Conservation (phyloP, 257 asterid species). For the Jacaranda mimosifolia region DNA sequence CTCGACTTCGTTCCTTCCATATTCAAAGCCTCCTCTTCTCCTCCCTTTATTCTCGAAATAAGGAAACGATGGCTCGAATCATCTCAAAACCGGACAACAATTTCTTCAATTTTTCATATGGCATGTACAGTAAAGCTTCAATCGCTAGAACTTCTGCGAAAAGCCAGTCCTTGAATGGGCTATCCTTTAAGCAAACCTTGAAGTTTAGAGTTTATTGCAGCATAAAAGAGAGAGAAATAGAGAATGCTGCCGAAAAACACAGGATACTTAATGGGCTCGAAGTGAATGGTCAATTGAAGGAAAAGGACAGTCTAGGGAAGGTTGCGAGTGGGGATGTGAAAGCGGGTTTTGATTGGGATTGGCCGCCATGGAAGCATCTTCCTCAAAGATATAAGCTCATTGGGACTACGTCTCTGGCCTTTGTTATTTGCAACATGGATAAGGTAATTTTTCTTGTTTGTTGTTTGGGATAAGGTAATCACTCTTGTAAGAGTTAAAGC, state of each 20-base stretch:
- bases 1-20: not conserved
- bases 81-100: constrained; percentile 53
- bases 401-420: constrained; percentile 94
- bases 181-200: constrained; percentile 45
- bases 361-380: constrained; percentile 93
- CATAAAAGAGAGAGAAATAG: constrained; percentile 66
- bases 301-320: constrained; percentile 47
- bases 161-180: constrained; percentile 38
- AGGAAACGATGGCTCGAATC: constrained; percentile 58
- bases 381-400: constrained; percentile 90
- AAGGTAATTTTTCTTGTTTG: constrained; percentile 59
- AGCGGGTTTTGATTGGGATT: constrained; percentile 62
- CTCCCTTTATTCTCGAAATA: not conserved
- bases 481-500: not conserved
- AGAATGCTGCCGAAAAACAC: constrained; percentile 47
- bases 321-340: constrained; percentile 39
- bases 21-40: constrained; percentile 21
- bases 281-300: constrained; percentile 56
- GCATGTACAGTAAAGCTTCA: constrained; percentile 48
- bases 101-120: constrained; percentile 37
- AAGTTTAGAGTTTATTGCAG: constrained; percentile 69
- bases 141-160: constrained; percentile 38
- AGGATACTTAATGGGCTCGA: constrained; percentile 48
- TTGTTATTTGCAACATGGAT: constrained; percentile 95
- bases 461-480: not conserved